Evolutionary conservation across 306 rosid species (phyloP).

Genomic region (Purshia tridentata): DNA sequence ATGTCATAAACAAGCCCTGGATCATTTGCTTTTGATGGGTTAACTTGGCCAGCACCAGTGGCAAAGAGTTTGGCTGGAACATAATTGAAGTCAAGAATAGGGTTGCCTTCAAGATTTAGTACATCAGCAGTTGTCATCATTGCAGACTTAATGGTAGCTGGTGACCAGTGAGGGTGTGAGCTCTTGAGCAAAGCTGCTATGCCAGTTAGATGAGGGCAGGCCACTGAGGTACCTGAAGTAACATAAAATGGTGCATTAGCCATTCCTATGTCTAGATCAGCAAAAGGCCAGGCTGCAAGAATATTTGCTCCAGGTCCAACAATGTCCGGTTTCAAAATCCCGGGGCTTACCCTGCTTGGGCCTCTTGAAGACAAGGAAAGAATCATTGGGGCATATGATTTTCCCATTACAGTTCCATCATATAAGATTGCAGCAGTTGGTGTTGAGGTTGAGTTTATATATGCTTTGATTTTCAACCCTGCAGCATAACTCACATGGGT

Average conservation of each 20-base stretch:
- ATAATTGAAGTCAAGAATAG: conserved; percentile 13
- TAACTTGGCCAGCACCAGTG: conserved; percentile 55
- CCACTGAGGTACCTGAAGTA: conserved; percentile 50
- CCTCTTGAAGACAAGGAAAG: conserved; percentile 56
- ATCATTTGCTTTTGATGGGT: conserved; percentile 50
- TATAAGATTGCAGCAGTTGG: conserved; percentile 47
- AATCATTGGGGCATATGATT: conserved; percentile 37
- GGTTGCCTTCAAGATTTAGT: background rate
- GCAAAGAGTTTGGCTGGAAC: conserved; percentile 39
- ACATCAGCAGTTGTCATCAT: conserved; percentile 23
- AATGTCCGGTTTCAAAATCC: conserved; percentile 59
- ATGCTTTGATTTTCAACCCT: conserved; percentile 36
- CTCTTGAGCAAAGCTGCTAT: conserved; percentile 51
- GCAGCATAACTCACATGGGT: conserved; percentile 38
- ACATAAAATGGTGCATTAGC: conserved; percentile 11
- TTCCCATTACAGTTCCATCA: conserved; percentile 51
- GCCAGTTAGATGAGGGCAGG: conserved; percentile 60
- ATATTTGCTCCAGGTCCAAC: conserved; percentile 57
- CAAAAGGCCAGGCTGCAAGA: conserved; percentile 49
- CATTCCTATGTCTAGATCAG: background rate
- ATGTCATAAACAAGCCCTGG: conserved; percentile 54
- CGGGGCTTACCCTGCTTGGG: conserved; percentile 44
- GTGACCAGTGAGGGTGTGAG: conserved; percentile 68
- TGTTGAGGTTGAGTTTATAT: conserved; percentile 33
- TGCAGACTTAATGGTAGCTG: conserved; percentile 58